Evolutionary conservation across 2,329 filamentous ascomycete species (phyloP).

Genomic region (Sclerotinia subarctica): DNA sequence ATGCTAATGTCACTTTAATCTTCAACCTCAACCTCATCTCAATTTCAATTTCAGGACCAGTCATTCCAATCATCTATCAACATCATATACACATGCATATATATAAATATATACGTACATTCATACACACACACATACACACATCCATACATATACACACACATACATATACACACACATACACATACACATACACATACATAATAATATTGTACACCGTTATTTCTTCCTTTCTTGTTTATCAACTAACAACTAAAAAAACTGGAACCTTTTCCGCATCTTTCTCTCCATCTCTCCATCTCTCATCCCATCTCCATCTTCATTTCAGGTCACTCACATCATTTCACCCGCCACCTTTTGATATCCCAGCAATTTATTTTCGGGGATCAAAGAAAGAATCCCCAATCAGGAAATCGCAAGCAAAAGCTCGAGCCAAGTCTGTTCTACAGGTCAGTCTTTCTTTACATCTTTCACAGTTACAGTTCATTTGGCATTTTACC

Average conservation of each 20-base stretch:
- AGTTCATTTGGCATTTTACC: not conserved
- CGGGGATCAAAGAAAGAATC: not conserved
- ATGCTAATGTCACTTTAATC: too few relatives aligned
- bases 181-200: not conserved
- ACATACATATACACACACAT: too few relatives aligned
- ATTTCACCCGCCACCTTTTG: conserved; percentile 14
- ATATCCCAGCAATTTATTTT: conserved; percentile 3
- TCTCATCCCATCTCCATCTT: conserved; percentile 2
- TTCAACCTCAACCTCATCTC: not conserved
- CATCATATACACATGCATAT: not conserved
- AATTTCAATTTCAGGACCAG: not conserved
- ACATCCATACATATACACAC: not conserved
- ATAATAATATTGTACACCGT: not conserved
- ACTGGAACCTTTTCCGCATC: conserved; percentile 12
- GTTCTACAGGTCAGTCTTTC: not conserved
- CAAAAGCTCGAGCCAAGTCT: conserved; percentile 19
- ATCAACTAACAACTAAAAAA: not conserved
- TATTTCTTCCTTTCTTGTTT: not conserved
- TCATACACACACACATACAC: not conserved
- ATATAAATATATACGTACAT: too few relatives aligned
- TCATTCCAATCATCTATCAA: too few relatives aligned
- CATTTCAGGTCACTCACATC: not conserved
- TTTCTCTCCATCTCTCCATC: not conserved
- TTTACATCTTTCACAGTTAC: not conserved
- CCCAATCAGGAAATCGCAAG: conserved; percentile 17